Percentiles rank a stretch among this genome's conserved stretches.
These are phyloP conservation scores for Aspergillus cejpii DNA, from an alignment of 2,329 filamentous ascomycete genomes.

Conservation along the genomic window DNA sequence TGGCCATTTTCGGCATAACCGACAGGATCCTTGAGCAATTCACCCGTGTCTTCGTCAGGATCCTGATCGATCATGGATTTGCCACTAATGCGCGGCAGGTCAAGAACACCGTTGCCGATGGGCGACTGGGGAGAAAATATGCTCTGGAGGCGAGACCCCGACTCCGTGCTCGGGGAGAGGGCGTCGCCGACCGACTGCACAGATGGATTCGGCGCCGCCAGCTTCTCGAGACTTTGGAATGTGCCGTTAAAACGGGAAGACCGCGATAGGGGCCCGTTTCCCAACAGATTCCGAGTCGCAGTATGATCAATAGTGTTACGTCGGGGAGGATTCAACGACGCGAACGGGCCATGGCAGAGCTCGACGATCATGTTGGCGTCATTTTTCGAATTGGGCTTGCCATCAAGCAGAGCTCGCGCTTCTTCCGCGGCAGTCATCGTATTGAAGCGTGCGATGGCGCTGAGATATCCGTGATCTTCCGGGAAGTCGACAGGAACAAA, in stretches of 20 bases:
- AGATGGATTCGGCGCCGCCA: conserved; percentile 45
- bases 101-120: conserved; percentile 49
- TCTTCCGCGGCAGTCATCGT: conserved; percentile 53
- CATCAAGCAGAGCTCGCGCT: conserved; percentile 53
- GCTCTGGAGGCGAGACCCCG: conserved; percentile 46
- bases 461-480: conserved; percentile 52
- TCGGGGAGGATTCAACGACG: conserved; percentile 34
- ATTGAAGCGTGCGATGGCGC: conserved; percentile 54
- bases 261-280: conserved; percentile 42
- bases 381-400: conserved; percentile 56
- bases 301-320: conserved; percentile 51
- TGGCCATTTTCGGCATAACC: conserved; percentile 65
- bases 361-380: conserved; percentile 54
- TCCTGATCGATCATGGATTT: conserved; percentile 61
- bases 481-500: conserved; percentile 50
- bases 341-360: conserved; percentile 42
- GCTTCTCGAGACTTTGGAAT: conserved; percentile 53
- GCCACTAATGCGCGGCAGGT: conserved; percentile 49
- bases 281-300: conserved; percentile 29
- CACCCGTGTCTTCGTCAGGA: conserved; percentile 57
- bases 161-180: conserved; percentile 46
- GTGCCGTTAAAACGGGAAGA: conserved; percentile 56
- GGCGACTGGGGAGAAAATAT: conserved; percentile 58
- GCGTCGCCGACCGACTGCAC: conserved; percentile 46
- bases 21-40: conserved; percentile 56